These are phyloP conservation scores for Erodium texanum DNA, from an alignment of 441 rosid species.

Conservation along the genomic window DNA sequence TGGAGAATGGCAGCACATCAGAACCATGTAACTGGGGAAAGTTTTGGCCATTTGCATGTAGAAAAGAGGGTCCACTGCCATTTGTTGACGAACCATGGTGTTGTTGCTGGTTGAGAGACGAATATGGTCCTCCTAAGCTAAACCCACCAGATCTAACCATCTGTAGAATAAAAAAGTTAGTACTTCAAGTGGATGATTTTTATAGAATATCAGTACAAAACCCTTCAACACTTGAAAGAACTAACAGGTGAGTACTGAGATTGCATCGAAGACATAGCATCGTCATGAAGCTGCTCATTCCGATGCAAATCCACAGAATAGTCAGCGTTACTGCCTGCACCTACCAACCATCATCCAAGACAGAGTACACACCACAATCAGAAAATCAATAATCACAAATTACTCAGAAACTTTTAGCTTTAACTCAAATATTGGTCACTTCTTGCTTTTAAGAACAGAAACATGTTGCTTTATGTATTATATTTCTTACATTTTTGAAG, in stretches of 20 bases:
- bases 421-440: slow-evolving; percentile 14
- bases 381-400: not conserved
- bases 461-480: slow-evolving; percentile 34
- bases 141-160: slow-evolving; percentile 90
- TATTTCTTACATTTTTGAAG: not conserved
- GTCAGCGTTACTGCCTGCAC: slow-evolving; percentile 82
- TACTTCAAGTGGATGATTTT: slow-evolving; percentile 11
- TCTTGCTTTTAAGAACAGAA: slow-evolving; percentile 67
- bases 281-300: slow-evolving; percentile 92
- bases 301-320: slow-evolving; percentile 84
- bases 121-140: slow-evolving; percentile 49
- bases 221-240: not conserved
- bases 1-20: slow-evolving; percentile 72
- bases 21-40: slow-evolving; percentile 63
- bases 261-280: slow-evolving; percentile 77
- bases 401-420: not conserved
- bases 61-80: slow-evolving; percentile 54
- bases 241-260: slow-evolving; percentile 94
- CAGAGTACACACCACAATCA: not conserved
- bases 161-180: slow-evolving; percentile 29
- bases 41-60: slow-evolving; percentile 59
- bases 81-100: slow-evolving; percentile 77
- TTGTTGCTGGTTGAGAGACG: slow-evolving; percentile 56
- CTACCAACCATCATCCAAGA: not conserved
- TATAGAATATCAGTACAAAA: slow-evolving; percentile 1